Percentiles rank a stretch among this genome's conserved stretches.
Evolutionary conservation across 2,329 filamentous ascomycete genomes (phyloP).

Genomic region (Magnaporthiopsis rhizophila): DNA sequence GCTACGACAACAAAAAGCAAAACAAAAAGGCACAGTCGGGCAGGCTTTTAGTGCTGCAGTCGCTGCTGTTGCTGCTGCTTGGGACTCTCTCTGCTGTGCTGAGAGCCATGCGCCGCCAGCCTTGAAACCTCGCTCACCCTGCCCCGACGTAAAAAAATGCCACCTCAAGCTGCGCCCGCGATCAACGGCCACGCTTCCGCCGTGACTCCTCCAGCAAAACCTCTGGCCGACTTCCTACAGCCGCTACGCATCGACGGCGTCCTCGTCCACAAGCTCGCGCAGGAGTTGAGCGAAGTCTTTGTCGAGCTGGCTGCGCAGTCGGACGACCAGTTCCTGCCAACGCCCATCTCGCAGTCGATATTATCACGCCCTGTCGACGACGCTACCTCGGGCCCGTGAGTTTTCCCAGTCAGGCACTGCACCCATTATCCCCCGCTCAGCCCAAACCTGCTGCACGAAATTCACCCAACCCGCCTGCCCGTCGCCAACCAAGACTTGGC

Average conservation of each 20-base stretch:
- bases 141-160: background rate
- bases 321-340: constrained; percentile 48
- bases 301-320: constrained; percentile 42
- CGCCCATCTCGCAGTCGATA: constrained; percentile 53
- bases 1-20: background rate
- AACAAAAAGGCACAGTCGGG: constrained; percentile 3
- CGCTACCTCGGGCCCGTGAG: constrained; percentile 40
- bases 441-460: too few species aligned
- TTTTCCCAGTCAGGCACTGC: constrained; percentile 9
- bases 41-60: background rate
- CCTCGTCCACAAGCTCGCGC: constrained; percentile 38
- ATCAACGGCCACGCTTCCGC: background rate
- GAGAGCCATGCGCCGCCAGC: background rate
- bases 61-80: background rate
- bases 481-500: too few species aligned
- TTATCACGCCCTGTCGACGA: constrained; percentile 36
- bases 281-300: constrained; percentile 39
- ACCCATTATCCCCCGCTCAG: background rate
- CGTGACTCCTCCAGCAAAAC: constrained; percentile 5
- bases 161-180: background rate
- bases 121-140: background rate
- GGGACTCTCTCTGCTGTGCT: background rate
- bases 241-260: constrained; percentile 41
- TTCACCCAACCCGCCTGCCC: too few species aligned
- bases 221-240: constrained; percentile 37